Evolutionary conservation across 2,329 filamentous ascomycete species (phyloP).

Genomic region (Chaetomium globosum): DNA sequence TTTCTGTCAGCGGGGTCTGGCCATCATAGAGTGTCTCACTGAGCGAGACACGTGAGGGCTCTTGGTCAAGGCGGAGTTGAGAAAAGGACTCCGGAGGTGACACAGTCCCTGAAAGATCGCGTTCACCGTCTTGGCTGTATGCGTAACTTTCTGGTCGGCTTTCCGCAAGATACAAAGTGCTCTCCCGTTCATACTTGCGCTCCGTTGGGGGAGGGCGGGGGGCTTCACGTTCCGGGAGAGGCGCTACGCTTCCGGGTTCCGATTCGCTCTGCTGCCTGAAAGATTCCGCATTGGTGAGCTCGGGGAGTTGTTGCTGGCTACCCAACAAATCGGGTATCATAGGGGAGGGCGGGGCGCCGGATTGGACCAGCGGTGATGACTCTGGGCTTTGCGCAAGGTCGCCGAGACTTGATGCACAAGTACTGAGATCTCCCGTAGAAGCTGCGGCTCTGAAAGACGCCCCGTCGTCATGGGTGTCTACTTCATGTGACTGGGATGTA

Average conservation of each 20-base stretch:
- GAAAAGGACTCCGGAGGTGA: constrained; percentile 53
- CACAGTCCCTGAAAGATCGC: constrained; percentile 49
- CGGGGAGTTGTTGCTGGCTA: constrained; percentile 50
- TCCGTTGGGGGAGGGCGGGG: constrained; percentile 52
- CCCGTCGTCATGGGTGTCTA: constrained; percentile 29
- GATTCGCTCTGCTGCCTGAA: constrained; percentile 44
- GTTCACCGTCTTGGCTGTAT: constrained; percentile 49
- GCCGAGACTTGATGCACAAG: constrained; percentile 33
- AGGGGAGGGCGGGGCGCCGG: constrained; percentile 34
- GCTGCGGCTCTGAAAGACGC: constrained; percentile 33
- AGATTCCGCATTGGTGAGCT: constrained; percentile 55
- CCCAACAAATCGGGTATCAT: constrained; percentile 34
- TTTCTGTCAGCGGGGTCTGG: constrained; percentile 36
- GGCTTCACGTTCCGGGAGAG: constrained; percentile 53
- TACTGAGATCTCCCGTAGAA: constrained; percentile 40
- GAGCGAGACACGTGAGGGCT: constrained; percentile 35
- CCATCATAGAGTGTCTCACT: constrained; percentile 30
- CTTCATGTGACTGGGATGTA: constrained; percentile 28
- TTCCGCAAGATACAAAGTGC: constrained; percentile 49
- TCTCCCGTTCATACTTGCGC: constrained; percentile 40
- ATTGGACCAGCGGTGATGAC: constrained; percentile 41
- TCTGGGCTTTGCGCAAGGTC: constrained; percentile 40
- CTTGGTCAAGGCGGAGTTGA: constrained; percentile 50
- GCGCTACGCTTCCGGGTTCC: constrained; percentile 33
- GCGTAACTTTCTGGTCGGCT: constrained; percentile 49